phyloP scores from a whole-genome alignment of 768 basidiomycete species.

The Cystofilobasidium ferigula region DNA sequence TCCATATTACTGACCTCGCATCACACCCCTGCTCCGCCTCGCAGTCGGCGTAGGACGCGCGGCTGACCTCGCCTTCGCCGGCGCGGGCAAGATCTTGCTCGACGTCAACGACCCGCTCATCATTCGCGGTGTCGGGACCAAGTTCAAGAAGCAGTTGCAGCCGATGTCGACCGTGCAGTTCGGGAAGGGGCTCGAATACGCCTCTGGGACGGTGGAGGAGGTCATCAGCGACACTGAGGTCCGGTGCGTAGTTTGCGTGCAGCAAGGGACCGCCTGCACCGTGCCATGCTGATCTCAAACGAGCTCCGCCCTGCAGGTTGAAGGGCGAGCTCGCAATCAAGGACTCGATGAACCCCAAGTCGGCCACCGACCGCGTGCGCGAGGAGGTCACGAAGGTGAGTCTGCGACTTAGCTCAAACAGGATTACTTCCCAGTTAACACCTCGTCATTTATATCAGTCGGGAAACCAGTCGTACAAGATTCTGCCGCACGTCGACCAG shows the following conservation, averaged over 20 bases:
- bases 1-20: neutral
- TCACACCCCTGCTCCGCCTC: neutral
- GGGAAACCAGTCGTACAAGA: constrained; percentile 50
- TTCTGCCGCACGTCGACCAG: constrained; percentile 81
- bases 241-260: constrained; percentile 5
- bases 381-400: constrained; percentile 69
- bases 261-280: neutral
- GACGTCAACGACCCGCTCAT: constrained; percentile 66
- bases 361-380: constrained; percentile 29
- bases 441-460: neutral
- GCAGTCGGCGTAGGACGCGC: constrained; percentile 88
- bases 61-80: constrained; percentile 67
- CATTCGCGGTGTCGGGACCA: constrained; percentile 71
- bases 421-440: neutral
- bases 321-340: constrained; percentile 63
- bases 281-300: neutral
- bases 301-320: constrained; percentile 40
- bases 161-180: constrained; percentile 45
- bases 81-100: constrained; percentile 59
- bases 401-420: neutral
- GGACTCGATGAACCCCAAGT: neutral
- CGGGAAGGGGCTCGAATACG: constrained; percentile 64
- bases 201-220: constrained; percentile 71
- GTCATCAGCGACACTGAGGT: constrained; percentile 79
- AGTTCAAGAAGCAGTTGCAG: constrained; percentile 67